Base-by-base conservation (phyloP, 805 yeast genomes). In the Candida parachauliodes region DNA sequence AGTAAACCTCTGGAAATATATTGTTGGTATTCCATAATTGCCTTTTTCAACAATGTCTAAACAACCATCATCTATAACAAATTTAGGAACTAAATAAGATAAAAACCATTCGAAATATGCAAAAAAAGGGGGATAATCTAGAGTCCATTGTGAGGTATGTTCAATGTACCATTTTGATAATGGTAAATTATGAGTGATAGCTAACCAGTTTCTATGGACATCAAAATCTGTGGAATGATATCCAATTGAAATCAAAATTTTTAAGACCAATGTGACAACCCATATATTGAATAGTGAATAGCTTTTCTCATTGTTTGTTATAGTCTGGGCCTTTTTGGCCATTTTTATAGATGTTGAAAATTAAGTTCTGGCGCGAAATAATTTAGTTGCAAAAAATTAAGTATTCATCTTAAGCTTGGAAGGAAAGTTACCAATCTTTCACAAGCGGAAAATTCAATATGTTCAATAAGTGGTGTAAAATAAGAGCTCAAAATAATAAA, bases 101-200 rank as follows among this genome's bases (percentile, higher is more conserved):
- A 93, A 56, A 2, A 72, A 15, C 85, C 88, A 88, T 59, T 93
- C 98, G 50, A 93, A 91, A 60, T 88, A 89, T 0, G 98, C 98
- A 60, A 93, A 93, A 51, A 88, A 86, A 0, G 99, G 99, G 8
- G 99, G 98, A 61, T 91, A 93, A 59, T 93, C 98, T 28, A 93
- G 65, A 0, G 98, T 93, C 97, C 98, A 93, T 54, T 84, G 88
- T 31, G 78, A 75, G 0, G 87, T 78, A 32, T 69, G 59, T 46
- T 93, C 96, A 28, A 70, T 56, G 55, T 93, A 93, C 99, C 99
- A 93, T 38, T 83, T 57, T 11, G 62, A 62, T 12, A 89, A 34
- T 0, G 97, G 97, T 14, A 89, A 60, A 4, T 72, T 71, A 49
- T 79, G 64, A 1, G 98, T 91, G 34, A 93, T 82, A 0, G 98